Base-by-base conservation (phyloP, 768 basidiomycete species). In the Psilocybe tampanensis region DNA sequence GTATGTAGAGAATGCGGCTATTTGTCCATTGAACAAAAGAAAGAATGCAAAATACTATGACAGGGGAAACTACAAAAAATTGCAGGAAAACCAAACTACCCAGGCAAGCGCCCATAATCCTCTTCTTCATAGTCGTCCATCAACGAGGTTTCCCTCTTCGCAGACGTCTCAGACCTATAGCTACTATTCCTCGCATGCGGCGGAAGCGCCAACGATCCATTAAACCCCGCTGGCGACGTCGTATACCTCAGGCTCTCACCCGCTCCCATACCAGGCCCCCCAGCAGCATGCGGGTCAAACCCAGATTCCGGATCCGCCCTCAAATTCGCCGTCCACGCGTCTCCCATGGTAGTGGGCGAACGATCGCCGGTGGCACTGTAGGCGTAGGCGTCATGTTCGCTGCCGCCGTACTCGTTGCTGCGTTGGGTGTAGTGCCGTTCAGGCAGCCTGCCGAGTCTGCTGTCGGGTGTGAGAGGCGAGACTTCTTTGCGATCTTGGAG, bases 101-200 rank as follows among this genome's bases (percentile, higher is more conserved):
- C 56, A n/a, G 64, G 64, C 32, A 65, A 58, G 24, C 42, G 60
- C 2, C 64, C 64, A 42, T 63, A 60, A 22, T 59, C 64, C 29
- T 63, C 62, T 13, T 58, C 64, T 21, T 63, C 62, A 12, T n/a
- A n/a, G n/a, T 58, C 59, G 19, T 59, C 63, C 19, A 58, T 48
- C 34, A 59, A 23, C 3, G 58, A 59, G 1, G 58, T 39, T 18
- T 52, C 55, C 18, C 26, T 24, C 24, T 39, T 39, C 15, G 36
- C 36, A 39, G 52, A 53, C 8, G 24, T 47, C 15, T 44, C 33
- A 17, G 45, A 47, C 9, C 33, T 39, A 18, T 54, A 51, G 29
- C 52, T 51, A 9, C 26, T 21, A 44, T 44, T 49, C 22, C 47
- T 39, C 2, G 41, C 53, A 49, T 58, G 56, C 21, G 49, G 24